Conservation (phyloP, 129 eudicot species). For the Ambrosia artemisiifolia region DNA sequence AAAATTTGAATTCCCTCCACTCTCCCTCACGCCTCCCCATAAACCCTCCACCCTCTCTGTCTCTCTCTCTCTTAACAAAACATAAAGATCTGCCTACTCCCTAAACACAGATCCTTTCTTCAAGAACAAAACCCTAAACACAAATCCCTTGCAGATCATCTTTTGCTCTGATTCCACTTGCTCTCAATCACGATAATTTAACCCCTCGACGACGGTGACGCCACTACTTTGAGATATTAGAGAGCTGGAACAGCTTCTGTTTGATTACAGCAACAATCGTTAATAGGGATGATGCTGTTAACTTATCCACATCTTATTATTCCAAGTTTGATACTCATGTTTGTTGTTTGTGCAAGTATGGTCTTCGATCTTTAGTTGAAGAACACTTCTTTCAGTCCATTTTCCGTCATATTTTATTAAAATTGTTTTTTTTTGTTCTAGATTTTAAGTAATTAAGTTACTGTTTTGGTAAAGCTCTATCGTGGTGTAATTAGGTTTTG, state of each 20-base stretch:
- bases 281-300: constrained; percentile 16
- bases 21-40: no score
- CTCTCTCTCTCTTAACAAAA: no score
- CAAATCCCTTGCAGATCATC: no score
- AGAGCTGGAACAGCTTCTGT: constrained; percentile 70
- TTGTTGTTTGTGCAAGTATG: constrained; percentile 20
- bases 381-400: constrained; percentile 28
- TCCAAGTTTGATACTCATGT: constrained; percentile 22
- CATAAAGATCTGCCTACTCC: no score
- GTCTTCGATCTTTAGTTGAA: constrained; percentile 28
- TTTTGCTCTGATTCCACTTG: constrained; percentile 59
- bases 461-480: background rate
- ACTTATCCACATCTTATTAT: background rate
- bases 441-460: no score
- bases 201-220: constrained; percentile 41
- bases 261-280: constrained; percentile 26
- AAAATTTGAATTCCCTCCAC: no score
- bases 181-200: constrained; percentile 53
- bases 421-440: no score
- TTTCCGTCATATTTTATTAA: no score
- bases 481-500: background rate
- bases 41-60: no score
- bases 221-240: constrained; percentile 40
- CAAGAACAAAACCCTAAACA: no score
- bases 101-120: no score